Evolutionary conservation across 495 filamentous ascomycete genomes (phyloP).

Genomic region (Neurospora sp.): DNA sequence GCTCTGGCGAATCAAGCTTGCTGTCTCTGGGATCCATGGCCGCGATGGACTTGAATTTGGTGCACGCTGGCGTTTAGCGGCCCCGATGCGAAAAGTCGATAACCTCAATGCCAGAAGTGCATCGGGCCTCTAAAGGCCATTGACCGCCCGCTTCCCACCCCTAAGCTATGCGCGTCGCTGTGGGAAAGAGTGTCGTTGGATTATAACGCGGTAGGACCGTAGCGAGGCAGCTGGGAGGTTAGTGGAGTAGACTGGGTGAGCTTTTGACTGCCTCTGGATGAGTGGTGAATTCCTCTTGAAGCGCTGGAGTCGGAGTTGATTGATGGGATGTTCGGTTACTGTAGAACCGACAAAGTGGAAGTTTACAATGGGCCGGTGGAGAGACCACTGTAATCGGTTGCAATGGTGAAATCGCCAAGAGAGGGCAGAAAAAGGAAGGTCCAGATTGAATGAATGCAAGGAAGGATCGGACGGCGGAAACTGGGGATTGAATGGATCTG

Average conservation of each 20-base stretch:
- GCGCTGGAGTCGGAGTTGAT: background rate
- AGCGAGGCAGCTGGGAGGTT: background rate
- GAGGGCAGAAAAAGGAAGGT: background rate
- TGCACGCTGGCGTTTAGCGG: background rate
- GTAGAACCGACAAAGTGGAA: background rate
- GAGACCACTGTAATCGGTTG: background rate
- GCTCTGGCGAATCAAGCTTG: conserved; percentile 14
- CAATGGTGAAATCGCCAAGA: background rate
- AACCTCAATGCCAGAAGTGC: background rate
- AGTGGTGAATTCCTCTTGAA: background rate
- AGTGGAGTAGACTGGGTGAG: background rate
- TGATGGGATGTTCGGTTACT: background rate
- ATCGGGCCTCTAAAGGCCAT: background rate
- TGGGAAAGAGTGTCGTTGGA: background rate
- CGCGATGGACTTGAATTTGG: background rate
- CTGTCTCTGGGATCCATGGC: conserved; percentile 27
- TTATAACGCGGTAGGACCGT: background rate
- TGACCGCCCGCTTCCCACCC: background rate
- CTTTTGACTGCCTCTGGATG: background rate
- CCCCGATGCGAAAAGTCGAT: background rate
- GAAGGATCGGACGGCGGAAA: background rate
- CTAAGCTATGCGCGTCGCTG: background rate
- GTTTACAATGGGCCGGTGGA: background rate
- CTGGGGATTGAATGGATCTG: background rate
- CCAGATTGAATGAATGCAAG: background rate